phyloP scores from a whole-genome alignment of 495 filamentous ascomycete species.

The Hypomontagnella monticulosa region DNA sequence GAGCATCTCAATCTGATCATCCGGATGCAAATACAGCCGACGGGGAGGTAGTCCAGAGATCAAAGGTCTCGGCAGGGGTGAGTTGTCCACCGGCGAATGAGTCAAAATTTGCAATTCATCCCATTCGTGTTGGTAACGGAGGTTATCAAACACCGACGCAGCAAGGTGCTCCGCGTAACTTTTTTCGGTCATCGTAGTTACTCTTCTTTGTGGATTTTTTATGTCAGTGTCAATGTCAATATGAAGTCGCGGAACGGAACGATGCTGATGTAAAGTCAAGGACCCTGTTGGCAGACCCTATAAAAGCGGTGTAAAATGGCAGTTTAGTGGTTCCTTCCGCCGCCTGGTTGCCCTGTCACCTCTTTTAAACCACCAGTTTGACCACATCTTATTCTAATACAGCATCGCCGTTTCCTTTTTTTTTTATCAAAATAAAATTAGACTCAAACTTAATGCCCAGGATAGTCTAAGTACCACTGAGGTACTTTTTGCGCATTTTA shows the following conservation, averaged over 20 bases:
- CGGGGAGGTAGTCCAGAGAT: slow-evolving; percentile 90
- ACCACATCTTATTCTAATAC: no score
- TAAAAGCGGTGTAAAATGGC: slow-evolving; percentile 32
- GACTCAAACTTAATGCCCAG: no score
- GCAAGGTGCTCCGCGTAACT: slow-evolving; percentile 60
- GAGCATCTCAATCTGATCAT: slow-evolving; percentile 85
- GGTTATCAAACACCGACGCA: slow-evolving; percentile 77
- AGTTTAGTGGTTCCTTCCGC: not conserved
- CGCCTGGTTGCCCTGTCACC: no score
- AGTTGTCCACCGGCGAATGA: slow-evolving; percentile 51
- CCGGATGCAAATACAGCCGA: slow-evolving; percentile 88
- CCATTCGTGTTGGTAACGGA: slow-evolving; percentile 90
- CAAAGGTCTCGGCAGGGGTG: slow-evolving; percentile 66
- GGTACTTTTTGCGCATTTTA: no score
- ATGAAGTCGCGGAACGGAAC: not conserved
- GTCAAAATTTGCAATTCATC: slow-evolving; percentile 71
- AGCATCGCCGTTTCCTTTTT: no score
- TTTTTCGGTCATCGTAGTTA: slow-evolving; percentile 39
- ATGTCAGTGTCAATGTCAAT: not conserved
- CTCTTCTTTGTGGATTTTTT: not conserved
- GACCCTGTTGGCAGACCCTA: slow-evolving; percentile 24
- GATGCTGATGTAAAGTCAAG: slow-evolving; percentile 6
- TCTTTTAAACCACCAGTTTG: no score
- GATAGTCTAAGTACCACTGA: no score
- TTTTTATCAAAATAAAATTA: no score